Conservation (phyloP, 371 early-diverging fungal genomes). For the Mortierella sp. region DNA sequence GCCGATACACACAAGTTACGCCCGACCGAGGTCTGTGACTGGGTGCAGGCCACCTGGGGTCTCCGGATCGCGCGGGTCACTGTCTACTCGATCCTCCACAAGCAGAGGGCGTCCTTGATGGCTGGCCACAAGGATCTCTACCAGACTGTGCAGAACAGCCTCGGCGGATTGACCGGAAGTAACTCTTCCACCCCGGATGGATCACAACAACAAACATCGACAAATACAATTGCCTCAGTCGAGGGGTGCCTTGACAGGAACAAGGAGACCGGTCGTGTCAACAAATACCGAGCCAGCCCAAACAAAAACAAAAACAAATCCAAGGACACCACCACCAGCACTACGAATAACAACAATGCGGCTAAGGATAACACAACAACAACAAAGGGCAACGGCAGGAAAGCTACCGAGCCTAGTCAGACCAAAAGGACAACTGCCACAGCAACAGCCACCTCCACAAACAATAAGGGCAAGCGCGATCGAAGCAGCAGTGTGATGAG, state of each 20-base stretch:
- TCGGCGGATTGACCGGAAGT: conserved; percentile 19
- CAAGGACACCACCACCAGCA: conserved; percentile 19
- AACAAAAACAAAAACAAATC: conserved; percentile 35
- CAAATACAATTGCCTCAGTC: conserved; percentile 11
- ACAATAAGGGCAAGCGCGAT: conserved; percentile 18
- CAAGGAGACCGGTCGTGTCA: conserved; percentile 33
- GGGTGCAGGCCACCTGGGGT: conserved; percentile 55
- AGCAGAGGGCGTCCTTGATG: conserved; percentile 55
- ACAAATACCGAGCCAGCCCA: conserved; percentile 46
- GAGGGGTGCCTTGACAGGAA: conserved; percentile 15
- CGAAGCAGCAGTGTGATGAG: conserved; percentile 44
- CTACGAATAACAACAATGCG: neutral
- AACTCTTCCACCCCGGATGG: conserved; percentile 3
- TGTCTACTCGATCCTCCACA: conserved; percentile 57
- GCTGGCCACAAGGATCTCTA: conserved; percentile 54
- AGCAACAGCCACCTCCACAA: neutral
- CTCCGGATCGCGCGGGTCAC: conserved; percentile 55
- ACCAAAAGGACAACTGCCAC: neutral
- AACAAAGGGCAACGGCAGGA: conserved; percentile 1
- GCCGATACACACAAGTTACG: conserved; percentile 54
- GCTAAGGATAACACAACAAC: neutral
- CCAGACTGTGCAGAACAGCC: conserved; percentile 36
- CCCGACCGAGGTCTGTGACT: conserved; percentile 56
- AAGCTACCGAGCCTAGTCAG: neutral
- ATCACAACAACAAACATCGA: neutral